Evolutionary conservation across 2,329 filamentous ascomycete genomes (phyloP).

Genomic region (Paracoccidioides lutzii): DNA sequence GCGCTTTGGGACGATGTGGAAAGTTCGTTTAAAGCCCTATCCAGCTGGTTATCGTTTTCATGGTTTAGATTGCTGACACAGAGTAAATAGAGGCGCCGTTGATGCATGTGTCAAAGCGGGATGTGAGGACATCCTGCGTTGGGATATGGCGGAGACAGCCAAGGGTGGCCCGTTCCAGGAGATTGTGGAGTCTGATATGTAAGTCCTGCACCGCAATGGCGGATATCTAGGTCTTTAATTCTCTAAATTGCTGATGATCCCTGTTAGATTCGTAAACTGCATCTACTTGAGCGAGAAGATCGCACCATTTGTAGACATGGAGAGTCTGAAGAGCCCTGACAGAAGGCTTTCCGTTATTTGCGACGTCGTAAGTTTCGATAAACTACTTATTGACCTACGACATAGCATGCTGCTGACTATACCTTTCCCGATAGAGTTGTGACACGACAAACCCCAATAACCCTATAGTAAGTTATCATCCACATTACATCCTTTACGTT

Average conservation of each 20-base stretch:
- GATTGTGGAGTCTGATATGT: conserved; percentile 52
- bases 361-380: conserved; percentile 43
- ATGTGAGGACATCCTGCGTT: conserved; percentile 51
- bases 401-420: not conserved
- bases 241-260: conserved; percentile 6
- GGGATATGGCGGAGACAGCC: conserved; percentile 70
- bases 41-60: not conserved
- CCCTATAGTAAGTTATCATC: conserved; percentile 22
- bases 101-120: conserved; percentile 66
- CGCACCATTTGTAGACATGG: conserved; percentile 64
- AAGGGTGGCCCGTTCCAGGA: conserved; percentile 65
- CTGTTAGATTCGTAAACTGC: conserved; percentile 71
- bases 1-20: conserved; percentile 40
- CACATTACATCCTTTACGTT: not conserved
- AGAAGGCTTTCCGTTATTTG: conserved; percentile 69
- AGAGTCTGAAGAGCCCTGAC: conserved; percentile 52
- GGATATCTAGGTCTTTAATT: not conserved
- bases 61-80: not conserved
- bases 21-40: conserved; percentile 3
- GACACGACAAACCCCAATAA: conserved; percentile 37
- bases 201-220: conserved; percentile 10
- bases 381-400: not conserved
- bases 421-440: conserved; percentile 12
- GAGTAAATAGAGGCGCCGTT: conserved; percentile 59
- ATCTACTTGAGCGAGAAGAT: conserved; percentile 74